Evolutionary conservation across 2,329 filamentous ascomycete species (phyloP).

Genomic region (Curvularia eragrostidis): DNA sequence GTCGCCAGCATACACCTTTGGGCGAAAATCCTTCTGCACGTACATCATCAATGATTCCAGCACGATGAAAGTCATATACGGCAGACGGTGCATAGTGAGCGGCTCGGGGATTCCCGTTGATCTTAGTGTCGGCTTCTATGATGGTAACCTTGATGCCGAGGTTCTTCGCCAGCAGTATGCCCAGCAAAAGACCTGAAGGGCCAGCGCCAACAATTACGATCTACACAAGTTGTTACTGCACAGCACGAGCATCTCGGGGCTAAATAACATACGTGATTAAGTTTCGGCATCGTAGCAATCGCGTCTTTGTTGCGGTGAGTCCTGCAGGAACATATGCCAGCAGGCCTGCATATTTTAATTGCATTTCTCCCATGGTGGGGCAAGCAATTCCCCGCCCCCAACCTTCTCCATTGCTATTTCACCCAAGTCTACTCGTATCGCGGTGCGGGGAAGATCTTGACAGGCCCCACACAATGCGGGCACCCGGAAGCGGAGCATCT

Average conservation of each 20-base stretch:
- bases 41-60: conserved; percentile 64
- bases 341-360: conserved; percentile 14
- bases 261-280: conserved; percentile 36
- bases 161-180: conserved; percentile 60
- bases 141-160: conserved; percentile 60
- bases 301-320: conserved; percentile 7
- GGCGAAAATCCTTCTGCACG: conserved; percentile 53
- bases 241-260: not conserved
- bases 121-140: conserved; percentile 61
- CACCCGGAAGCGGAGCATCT: conserved; percentile 16
- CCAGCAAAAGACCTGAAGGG: conserved; percentile 45
- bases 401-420: conserved; percentile 19
- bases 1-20: conserved; percentile 55
- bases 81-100: conserved; percentile 67
- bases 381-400: conserved; percentile 15
- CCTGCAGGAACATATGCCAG: conserved; percentile 10
- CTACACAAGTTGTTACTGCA: conserved; percentile 23
- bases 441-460: conserved; percentile 25
- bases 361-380: conserved; percentile 25
- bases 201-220: conserved; percentile 44
- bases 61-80: conserved; percentile 64
- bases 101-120: conserved; percentile 67
- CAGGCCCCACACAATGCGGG: conserved; percentile 27
- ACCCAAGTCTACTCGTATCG: conserved; percentile 6
- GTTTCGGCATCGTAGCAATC: conserved; percentile 35